Base-by-base conservation (phyloP, 225 moss, liverwort and hornwort species). In the Anthoceros angustus region DNA sequence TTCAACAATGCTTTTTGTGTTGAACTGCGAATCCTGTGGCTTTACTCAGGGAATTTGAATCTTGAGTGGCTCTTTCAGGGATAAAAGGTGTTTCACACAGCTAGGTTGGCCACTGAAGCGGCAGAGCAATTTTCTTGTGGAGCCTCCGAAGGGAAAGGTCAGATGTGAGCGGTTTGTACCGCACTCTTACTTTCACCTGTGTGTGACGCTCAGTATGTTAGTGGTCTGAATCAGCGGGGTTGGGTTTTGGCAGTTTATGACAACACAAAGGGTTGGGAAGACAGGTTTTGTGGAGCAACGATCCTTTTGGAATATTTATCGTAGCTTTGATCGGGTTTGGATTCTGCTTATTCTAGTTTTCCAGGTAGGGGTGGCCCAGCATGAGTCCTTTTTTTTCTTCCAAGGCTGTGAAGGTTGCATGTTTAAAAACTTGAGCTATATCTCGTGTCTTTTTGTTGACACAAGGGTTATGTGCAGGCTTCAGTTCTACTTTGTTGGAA, bases 251-350 rank as follows among this genome's bases (percentile, higher is more conserved):
- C 77, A 72, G 40, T 75, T 69, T 49, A 69, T 72, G 63, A 68
- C 87, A 21, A 99, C 82, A 70, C 81, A 86, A 62, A 98, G 89
- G 79, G 98, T 99, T 66, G 98, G 98, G 10, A 99, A 99, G 81
- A 99, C 98, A 41, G 98, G 98, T 76, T 99, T 99, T 78, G 98
- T 99, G 69, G 98, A 99, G 63, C 89, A 89, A 75, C 79, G 98
- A 62, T 79, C 98, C 4, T 99, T 92, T 67, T 84, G 89, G 71
- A 89, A 89, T 69, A 75, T 99, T 39, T 99, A 84, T 70, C 98
- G 86, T 45, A 99, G 98, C 76, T 99, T 91, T 73, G 91, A 91
- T 75, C 85, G 91, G 61, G 48, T 94, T 62, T 94, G 93, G 93
- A 82, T 94, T 73, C 87, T 87, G 39, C 77, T 90, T 70, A 90